Evolutionary conservation across 108 stramenopile species (phyloP).

Genomic region (Hondaea fermentalgiana): DNA sequence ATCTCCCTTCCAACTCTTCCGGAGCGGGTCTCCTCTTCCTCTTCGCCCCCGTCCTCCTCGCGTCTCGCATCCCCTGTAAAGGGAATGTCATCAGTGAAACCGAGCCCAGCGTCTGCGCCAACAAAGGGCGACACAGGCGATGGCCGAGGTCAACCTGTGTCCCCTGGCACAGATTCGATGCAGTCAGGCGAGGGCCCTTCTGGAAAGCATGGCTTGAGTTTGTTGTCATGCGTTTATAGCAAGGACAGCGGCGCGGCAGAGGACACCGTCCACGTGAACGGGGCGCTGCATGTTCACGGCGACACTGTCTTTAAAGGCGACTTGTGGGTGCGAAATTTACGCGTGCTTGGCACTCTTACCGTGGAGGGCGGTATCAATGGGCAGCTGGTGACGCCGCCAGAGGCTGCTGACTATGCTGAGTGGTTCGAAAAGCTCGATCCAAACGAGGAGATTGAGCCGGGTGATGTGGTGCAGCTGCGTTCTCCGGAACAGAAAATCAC

Average conservation of each 20-base stretch:
- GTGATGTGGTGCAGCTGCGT: background rate
- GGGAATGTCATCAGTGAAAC: background rate
- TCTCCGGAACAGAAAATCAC: background rate
- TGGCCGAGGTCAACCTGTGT: background rate
- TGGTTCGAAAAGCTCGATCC: background rate
- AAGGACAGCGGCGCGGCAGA: background rate
- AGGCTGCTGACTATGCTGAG: slow-evolving; percentile 17
- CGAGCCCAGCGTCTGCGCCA: background rate
- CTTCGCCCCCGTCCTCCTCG: background rate
- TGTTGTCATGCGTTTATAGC: background rate
- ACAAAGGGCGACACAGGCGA: too few species aligned
- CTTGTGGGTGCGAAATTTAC: background rate
- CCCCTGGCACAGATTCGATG: background rate
- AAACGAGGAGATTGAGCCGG: background rate
- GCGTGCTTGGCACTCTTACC: background rate
- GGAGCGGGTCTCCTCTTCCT: background rate
- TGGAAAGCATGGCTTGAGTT: background rate
- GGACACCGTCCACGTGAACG: background rate
- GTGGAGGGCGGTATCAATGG: slow-evolving; percentile 10
- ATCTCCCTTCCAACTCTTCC: too few species aligned
- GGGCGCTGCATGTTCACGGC: background rate
- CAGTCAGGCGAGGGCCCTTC: background rate
- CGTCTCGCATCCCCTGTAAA: background rate
- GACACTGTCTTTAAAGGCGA: background rate
- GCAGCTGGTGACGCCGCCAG: background rate